Evolutionary conservation across 768 basidiomycete species (phyloP), one percentile per base, ranked within the genome.

Genomic region (Arthromyces matolae): DNA sequence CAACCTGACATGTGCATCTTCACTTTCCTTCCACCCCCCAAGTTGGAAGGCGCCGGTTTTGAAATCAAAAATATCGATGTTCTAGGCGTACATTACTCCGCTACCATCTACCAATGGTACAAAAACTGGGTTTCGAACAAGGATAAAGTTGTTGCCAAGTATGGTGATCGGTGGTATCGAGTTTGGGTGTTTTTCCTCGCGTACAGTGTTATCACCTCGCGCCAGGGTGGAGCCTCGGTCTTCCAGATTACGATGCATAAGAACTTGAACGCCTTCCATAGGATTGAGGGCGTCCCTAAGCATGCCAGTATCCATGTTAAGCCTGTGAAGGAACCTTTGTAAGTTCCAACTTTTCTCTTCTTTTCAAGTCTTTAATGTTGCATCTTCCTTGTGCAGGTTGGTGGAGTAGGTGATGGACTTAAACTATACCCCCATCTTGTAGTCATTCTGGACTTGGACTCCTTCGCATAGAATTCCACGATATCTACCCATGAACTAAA

Each of bases 231-330:
- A 10, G 83, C 88, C 6, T 89, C 92, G 0, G 87, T 97, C 33
- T 99, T 95, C 88, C 94, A 98, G 72, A 81, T 99, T 62, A 97
- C 94, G 4, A 69, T 94, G 52, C 95, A 98, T 77, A 99, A 99
- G 76, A 99, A 98, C 76, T 71, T 98, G 55, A 98, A 98, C 63
- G 90, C 85, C 0, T 98, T 84, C 74, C 93, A 92, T 62, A 88
- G 96, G 50, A 79, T 96, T 58, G 81, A 87, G 35, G 93, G 91
- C 24, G 81, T 95, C 22, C 71, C 78, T 14, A 88, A 79, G 58
- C 95, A 97, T 59, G 73, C 75, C n/a, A 86, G 85, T 7, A 85
- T 90, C 57, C 86, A 86, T 54, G 80, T 86, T 54, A 77, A 73
- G 47, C 68, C 77, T n/a, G 68, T 71, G 41, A 76, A 72, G 53